phyloP scores from a whole-genome alignment of 2,329 filamentous ascomycete species.

The Colletotrichum tanaceti region DNA sequence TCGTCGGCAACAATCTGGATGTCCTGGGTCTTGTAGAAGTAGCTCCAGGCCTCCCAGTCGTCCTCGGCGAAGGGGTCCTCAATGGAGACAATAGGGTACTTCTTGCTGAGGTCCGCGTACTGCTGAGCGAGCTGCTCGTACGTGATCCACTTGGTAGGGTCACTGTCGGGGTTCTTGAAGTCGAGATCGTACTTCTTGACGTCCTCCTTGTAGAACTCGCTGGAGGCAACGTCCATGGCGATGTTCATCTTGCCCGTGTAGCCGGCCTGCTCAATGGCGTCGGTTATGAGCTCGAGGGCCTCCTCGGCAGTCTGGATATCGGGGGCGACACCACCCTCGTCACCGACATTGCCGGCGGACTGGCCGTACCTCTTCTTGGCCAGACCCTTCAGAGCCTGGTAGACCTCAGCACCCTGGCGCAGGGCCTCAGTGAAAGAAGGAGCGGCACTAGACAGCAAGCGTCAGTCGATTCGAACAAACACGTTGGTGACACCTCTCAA shows the following conservation, averaged over 20 bases:
- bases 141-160: slow-evolving; percentile 96
- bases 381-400: slow-evolving; percentile 95
- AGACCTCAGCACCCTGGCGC: slow-evolving; percentile 96
- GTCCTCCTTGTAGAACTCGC: slow-evolving; percentile 98
- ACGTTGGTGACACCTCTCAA: not conserved
- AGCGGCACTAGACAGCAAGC: slow-evolving; percentile 68
- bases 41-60: slow-evolving; percentile 99
- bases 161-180: slow-evolving; percentile 99
- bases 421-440: slow-evolving; percentile 95
- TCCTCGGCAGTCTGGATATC: slow-evolving; percentile 98
- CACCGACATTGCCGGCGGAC: slow-evolving; percentile 98
- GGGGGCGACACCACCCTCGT: slow-evolving; percentile 99
- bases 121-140: slow-evolving; percentile 96
- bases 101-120: slow-evolving; percentile 87
- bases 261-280: slow-evolving; percentile 92
- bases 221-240: slow-evolving; percentile 98
- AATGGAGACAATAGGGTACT: slow-evolving; percentile 99
- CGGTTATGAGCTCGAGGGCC: slow-evolving; percentile 94
- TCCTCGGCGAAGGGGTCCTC: slow-evolving; percentile 99
- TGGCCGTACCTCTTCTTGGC: slow-evolving; percentile 99
- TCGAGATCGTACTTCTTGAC: slow-evolving; percentile 99
- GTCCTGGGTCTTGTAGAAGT: slow-evolving; percentile 99
- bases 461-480: not conserved
- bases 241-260: slow-evolving; percentile 98
- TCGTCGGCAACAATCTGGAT: slow-evolving; percentile 99